Conservation (phyloP, 768 basidiomycete genomes). For the Boletus sp. region DNA sequence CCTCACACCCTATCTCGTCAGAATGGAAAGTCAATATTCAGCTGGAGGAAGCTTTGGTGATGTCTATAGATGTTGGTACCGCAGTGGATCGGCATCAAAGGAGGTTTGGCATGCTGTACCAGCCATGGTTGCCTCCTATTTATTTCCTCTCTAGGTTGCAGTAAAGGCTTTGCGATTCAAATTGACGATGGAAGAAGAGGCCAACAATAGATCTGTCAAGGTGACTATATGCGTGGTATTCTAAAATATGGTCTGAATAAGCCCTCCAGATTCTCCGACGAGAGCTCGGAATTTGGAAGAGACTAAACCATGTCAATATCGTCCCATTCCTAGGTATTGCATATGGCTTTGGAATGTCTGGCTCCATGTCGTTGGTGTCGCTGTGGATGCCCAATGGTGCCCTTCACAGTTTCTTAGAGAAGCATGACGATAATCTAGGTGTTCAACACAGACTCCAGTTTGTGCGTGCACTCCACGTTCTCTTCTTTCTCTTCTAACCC, state of each 20-base stretch:
- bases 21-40: not conserved
- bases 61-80: constrained; percentile 12
- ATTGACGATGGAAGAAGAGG: not conserved
- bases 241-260: not conserved
- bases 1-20: constrained; percentile 8
- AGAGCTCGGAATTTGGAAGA: not conserved
- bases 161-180: not conserved
- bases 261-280: not conserved
- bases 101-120: not conserved
- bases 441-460: not conserved
- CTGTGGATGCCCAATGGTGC: not conserved
- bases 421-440: not conserved
- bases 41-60: constrained; percentile 17
- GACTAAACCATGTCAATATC: not conserved
- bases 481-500: not conserved
- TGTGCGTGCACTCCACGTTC: not conserved
- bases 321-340: not conserved
- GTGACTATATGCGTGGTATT: not conserved
- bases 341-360: not conserved
- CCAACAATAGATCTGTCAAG: not conserved
- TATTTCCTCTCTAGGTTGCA: not conserved
- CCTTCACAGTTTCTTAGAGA: not conserved
- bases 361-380: not conserved
- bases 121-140: not conserved
- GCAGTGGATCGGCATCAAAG: not conserved